Evolutionary conservation across 495 filamentous ascomycete genomes (phyloP).

Genomic region (Penicillium malachiteum): DNA sequence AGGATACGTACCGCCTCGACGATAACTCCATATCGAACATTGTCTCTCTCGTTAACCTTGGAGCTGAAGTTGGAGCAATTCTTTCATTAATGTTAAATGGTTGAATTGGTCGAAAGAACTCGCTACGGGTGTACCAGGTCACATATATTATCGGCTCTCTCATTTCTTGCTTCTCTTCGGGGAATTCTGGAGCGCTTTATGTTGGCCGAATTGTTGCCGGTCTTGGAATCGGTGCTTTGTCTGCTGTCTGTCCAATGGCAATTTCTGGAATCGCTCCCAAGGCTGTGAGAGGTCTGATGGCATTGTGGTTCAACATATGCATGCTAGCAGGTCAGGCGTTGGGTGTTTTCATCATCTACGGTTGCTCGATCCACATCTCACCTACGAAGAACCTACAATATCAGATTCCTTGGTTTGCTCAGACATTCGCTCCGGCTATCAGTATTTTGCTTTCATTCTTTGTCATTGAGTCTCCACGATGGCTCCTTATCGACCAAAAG

Average conservation of each 20-base stretch:
- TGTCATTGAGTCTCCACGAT: constrained; percentile 70
- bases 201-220: constrained; percentile 17
- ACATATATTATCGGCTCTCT: constrained; percentile 18
- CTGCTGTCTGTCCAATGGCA: constrained; percentile 11
- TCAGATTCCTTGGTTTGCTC: constrained; percentile 13
- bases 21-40: constrained; percentile 13
- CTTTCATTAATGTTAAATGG: constrained; percentile 21
- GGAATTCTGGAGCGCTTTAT: constrained; percentile 4
- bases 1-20: constrained; percentile 1
- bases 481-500: constrained; percentile 59
- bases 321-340: constrained; percentile 6
- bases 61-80: constrained; percentile 13
- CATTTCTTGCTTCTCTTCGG: constrained; percentile 6
- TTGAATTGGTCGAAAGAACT: constrained; percentile 16
- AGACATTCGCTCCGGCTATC: constrained; percentile 29
- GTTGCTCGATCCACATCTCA: constrained; percentile 5
- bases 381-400: constrained; percentile 12
- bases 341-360: constrained; percentile 10
- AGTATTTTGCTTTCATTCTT: constrained; percentile 59
- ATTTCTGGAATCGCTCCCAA: constrained; percentile 19
- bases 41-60: constrained; percentile 21
- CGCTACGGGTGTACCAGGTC: constrained; percentile 13
- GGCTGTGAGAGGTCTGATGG: constrained; percentile 13
- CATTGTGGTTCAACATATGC: constrained; percentile 14
- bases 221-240: constrained; percentile 17